Base-by-base conservation (phyloP, 2,329 filamentous ascomycete species). In the Aspergillus sclerotialis region DNA sequence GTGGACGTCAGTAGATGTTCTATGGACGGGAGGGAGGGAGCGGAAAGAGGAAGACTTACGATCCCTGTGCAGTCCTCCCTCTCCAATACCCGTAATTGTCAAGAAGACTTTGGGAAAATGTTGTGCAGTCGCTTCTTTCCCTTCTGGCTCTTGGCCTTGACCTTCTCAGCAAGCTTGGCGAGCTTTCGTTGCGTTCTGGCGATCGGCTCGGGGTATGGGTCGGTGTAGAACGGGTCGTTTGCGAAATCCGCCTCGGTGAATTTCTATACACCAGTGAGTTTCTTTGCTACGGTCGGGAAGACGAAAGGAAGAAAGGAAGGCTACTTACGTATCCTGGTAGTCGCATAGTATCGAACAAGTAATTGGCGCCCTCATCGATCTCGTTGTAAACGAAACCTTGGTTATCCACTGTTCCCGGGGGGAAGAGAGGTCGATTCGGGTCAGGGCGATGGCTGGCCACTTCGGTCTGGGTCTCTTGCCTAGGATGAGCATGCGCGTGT, bases 361-460 rank as follows among this genome's bases (percentile, higher is more conserved):
- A 69, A 52, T 94, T 87, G 2, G 81, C 73, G n/a, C 88, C 88
- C 52, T 95, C 88, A 50, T 86, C 70, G 50, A 95, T 95, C 17
- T 80, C 46, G n/a, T n/a, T n/a, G 69, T 93, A 85, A 8, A 73
- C 65, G 34, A 78, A 72, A 3, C 89, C 89, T 36, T 76, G 70
- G 12, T 73, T 63, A 55, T 93, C 88, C 1, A 63, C 62, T 47
- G 73, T 63, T 14, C 89, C 88, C 0, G 83, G 78, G 1, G 89
- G 84, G n/a, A 92, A 75, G 12, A 68, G 68, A 1, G 88, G 84
- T 0, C 80, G 82, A 3, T 88, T n/a, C n/a, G n/a, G n/a, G n/a
- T n/a, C n/a, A 0, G 90, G 90, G 10, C 84, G 76, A 52, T 92
- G 84, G 44, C 70, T 77, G 19, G 70, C 60, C 1, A 95, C 59